Evolutionary conservation across 2,329 filamentous ascomycete genomes (phyloP).

Genomic region (Trichoderma sp.): DNA sequence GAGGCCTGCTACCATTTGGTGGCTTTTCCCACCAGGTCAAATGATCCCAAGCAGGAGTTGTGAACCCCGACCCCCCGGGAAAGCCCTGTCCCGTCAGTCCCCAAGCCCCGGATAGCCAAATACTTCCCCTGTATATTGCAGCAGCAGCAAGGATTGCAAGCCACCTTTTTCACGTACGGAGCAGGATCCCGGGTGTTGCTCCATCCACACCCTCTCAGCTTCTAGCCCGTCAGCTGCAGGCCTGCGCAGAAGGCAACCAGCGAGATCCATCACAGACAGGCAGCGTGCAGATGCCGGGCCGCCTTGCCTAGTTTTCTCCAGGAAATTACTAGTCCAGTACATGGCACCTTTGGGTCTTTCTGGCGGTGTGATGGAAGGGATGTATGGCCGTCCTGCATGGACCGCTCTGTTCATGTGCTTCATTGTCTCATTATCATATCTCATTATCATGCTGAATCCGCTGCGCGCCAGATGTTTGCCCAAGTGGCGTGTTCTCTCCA

Average conservation of each 20-base stretch:
- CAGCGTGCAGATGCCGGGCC: conserved; percentile 3
- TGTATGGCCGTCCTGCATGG: background rate
- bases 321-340: background rate
- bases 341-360: background rate
- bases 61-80: background rate
- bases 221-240: background rate
- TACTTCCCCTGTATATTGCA: conserved; percentile 4
- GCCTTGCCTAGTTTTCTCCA: background rate
- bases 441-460: conserved; percentile 15
- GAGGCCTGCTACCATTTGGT: background rate
- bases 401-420: background rate
- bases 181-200: background rate
- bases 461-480: background rate
- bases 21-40: background rate
- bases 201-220: conserved; percentile 13
- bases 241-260: background rate
- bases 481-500: conserved; percentile 4
- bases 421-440: conserved; percentile 24
- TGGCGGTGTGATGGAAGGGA: conserved; percentile 5
- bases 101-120: background rate
- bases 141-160: conserved; percentile 1
- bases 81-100: conserved; percentile 2
- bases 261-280: background rate
- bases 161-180: background rate
- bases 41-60: background rate